phyloP scores from a whole-genome alignment of 148 eudicot genomes.

The Amaranthus hypochondriacus region DNA sequence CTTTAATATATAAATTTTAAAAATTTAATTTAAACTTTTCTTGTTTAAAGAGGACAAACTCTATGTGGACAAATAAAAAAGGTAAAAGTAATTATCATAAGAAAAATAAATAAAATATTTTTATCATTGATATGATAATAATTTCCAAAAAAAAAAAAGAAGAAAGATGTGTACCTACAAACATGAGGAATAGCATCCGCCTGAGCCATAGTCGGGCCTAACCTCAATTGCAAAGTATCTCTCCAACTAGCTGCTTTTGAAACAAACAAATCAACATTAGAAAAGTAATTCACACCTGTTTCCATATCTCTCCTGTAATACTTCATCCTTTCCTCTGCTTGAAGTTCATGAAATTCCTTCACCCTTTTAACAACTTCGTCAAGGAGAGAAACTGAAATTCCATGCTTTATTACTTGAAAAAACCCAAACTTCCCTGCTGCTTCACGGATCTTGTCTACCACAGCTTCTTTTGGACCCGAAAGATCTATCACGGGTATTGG shows the following conservation, averaged over 20 bases:
- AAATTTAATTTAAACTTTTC: no score
- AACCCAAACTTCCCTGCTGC: constrained; percentile 19
- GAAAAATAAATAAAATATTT: not conserved
- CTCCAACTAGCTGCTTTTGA: constrained; percentile 91
- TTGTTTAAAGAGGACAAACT: no score
- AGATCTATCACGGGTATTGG: constrained; percentile 23
- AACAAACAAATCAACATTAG: constrained; percentile 53
- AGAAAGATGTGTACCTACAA: constrained; percentile 20
- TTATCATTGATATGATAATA: not conserved
- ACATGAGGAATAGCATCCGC: constrained; percentile 29
- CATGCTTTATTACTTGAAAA: constrained; percentile 26
- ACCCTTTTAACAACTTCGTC: constrained; percentile 6
- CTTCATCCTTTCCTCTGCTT: constrained; percentile 12
- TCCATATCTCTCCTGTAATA: not conserved
- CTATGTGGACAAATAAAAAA: no score
- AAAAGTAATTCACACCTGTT: constrained; percentile 32
- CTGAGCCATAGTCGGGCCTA: constrained; percentile 31
- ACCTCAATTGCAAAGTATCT: constrained; percentile 47
- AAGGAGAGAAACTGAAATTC: constrained; percentile 3
- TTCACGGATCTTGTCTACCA: constrained; percentile 5
- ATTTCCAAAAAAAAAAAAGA: not conserved
- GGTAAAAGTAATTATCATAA: no score
- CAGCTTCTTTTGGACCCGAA: not conserved
- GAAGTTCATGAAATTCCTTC: constrained; percentile 16
- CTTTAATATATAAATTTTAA: no score